Conservation (phyloP, 1,284 basidiomycete genomes). For the Cryptococcus wingfieldii region DNA sequence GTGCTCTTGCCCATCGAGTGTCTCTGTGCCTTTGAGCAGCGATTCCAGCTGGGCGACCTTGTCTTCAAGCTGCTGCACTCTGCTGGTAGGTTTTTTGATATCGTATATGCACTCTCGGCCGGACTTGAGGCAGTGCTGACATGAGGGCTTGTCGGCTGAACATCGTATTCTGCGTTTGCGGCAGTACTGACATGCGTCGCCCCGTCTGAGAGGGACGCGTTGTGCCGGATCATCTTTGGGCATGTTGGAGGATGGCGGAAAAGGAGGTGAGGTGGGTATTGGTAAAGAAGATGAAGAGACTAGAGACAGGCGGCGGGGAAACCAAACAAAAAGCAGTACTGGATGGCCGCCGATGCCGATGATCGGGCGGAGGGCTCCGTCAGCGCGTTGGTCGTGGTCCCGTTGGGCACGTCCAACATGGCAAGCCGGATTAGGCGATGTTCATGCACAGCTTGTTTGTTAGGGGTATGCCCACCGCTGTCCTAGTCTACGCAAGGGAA, state of each 20-base stretch:
- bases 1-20: background rate
- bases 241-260: background rate
- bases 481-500: too few relatives aligned
- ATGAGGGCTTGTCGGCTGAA: conserved; percentile 37
- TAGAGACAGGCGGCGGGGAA: too few relatives aligned
- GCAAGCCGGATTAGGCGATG: too few relatives aligned
- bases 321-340: too few relatives aligned
- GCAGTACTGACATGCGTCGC: conserved; percentile 45
- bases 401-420: too few relatives aligned
- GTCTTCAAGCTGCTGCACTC: conserved; percentile 43
- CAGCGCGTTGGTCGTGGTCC: too few relatives aligned
- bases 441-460: too few relatives aligned
- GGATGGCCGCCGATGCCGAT: too few relatives aligned
- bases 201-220: conserved; percentile 30
- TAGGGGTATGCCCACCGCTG: too few relatives aligned
- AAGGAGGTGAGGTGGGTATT: too few relatives aligned
- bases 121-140: conserved; percentile 37
- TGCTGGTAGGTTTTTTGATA: conserved; percentile 35
- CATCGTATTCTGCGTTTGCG: conserved; percentile 42
- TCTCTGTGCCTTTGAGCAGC: conserved; percentile 13
- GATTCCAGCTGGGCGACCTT: conserved; percentile 40
- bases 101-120: conserved; percentile 42
- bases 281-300: too few relatives aligned
- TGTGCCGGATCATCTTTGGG: conserved; percentile 13
- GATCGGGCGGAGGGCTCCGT: too few relatives aligned